These are phyloP conservation scores for Cucurbita moschata DNA, from an alignment of 306 rosid species.

Conservation along the genomic window DNA sequence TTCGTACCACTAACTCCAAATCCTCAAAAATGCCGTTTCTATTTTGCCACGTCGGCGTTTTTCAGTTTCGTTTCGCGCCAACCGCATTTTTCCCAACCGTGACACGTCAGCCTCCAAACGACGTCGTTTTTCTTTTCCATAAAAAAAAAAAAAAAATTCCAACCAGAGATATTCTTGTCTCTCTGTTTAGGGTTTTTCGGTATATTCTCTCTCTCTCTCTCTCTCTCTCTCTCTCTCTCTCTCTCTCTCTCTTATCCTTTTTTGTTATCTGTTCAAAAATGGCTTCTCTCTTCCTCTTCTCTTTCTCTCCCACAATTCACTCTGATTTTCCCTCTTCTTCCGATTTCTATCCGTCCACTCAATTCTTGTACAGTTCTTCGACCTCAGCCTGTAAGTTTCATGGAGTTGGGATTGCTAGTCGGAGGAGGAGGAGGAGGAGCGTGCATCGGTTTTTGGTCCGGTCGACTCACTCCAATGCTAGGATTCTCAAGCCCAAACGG, in stretches of 20 bases:
- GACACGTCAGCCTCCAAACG: background rate
- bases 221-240: conserved; percentile 26
- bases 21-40: background rate
- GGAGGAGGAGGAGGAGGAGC: conserved; percentile 1
- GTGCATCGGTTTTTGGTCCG: conserved; percentile 23
- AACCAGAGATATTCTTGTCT: background rate
- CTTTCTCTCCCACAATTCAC: conserved; percentile 18
- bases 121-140: background rate
- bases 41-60: background rate
- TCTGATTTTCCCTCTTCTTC: conserved; percentile 10
- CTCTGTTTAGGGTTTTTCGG: conserved; percentile 54
- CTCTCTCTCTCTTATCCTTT: background rate
- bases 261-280: conserved; percentile 11
- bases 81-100: background rate
- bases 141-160: background rate
- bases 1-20: background rate
- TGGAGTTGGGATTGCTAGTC: background rate
- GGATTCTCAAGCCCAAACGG: conserved; percentile 54
- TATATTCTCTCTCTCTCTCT: conserved; percentile 35
- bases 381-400: background rate
- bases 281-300: conserved; percentile 29
- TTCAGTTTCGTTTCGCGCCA: conserved; percentile 1
- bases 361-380: background rate
- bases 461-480: conserved; percentile 70
- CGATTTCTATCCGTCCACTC: background rate